Conservation (phyloP, 1,284 basidiomycete species). For the Microbotryum lychnidis-dioicae region DNA sequence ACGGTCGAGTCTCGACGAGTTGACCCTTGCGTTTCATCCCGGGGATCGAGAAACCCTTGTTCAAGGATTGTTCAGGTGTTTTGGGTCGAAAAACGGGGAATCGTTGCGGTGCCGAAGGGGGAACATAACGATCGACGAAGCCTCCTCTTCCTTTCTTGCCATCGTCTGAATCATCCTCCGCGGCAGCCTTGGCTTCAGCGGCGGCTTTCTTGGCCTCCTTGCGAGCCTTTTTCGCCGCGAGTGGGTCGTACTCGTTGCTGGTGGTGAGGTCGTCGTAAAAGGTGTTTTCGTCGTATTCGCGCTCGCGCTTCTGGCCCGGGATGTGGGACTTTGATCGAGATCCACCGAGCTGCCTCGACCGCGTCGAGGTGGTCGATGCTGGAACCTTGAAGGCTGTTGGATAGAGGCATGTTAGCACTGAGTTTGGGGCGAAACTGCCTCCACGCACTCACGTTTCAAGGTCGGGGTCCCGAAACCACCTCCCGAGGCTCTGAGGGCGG, state of each 20-base stretch:
- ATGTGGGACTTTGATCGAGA: background rate
- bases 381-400: constrained; percentile 29
- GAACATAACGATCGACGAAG: constrained; percentile 25
- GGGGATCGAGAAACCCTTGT: constrained; percentile 67
- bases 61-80: constrained; percentile 56
- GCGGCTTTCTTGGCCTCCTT: constrained; percentile 48
- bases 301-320: constrained; percentile 11
- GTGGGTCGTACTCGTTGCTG: background rate
- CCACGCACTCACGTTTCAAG: constrained; percentile 19
- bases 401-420: background rate
- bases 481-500: constrained; percentile 3
- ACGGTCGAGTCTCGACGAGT: constrained; percentile 54
- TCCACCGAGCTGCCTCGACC: constrained; percentile 8
- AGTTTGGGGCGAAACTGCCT: background rate
- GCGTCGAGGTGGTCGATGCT: background rate
- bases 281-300: constrained; percentile 30
- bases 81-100: constrained; percentile 80
- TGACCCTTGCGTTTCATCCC: constrained; percentile 72
- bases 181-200: constrained; percentile 38
- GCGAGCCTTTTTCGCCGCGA: constrained; percentile 11
- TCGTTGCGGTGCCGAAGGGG: constrained; percentile 24
- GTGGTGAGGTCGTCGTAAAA: constrained; percentile 16
- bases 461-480: constrained; percentile 25
- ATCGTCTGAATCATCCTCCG: constrained; percentile 44
- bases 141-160: constrained; percentile 48